Base-by-base conservation (phyloP, 202 grass and related monocot species). In the Dendrocalamus latiflorus region DNA sequence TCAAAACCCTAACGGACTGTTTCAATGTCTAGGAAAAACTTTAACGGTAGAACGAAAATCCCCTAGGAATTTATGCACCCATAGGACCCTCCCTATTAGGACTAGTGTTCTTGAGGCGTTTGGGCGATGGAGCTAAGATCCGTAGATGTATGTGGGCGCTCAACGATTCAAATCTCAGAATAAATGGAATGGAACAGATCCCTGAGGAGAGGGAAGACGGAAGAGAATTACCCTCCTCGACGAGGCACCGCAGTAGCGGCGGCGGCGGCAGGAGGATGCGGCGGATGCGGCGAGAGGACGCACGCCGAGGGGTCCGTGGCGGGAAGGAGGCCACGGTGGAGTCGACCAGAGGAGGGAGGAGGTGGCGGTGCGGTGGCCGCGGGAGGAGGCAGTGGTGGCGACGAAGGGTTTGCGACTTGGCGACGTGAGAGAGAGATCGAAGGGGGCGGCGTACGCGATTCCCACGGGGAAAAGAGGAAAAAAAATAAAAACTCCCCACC, bases 381-480 rank as follows among this genome's bases (percentile, higher is more conserved):
- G 76, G 28, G 38, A 38, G 69, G 62, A 33, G 43, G 51, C 37
- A 50, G 81, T 59, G 86, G 75, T 84, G 85, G 86, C 43, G 81
- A 74, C 68, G 61, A 47, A 84, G 81, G 81, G 81, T 84, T 84
- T 88, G 75, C 75, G 75, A 78, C 75, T 26, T 74, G 36, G 13
- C 64, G 42, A 85, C 68, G 67, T 74, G 65, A 51, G 66, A 74
- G 58, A 60, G 64, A 33, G 81, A 79, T 68, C 69, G 80, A 84
- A 81, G 51, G 50, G 68, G 69, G 81, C 86, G 51, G 86, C 75
- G 81, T 88, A 68, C 69, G 75, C 42, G 81, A 84, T 84, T 84
- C 81, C 51, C 61, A 63, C 61, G 45, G 54, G 76, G 79, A 72
- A 84, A 63, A 51, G 70, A 45, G 34, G 50, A 41, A 51, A 51